phyloP scores from a whole-genome alignment of 2,329 filamentous ascomycete genomes.

The Periconia digitata region DNA sequence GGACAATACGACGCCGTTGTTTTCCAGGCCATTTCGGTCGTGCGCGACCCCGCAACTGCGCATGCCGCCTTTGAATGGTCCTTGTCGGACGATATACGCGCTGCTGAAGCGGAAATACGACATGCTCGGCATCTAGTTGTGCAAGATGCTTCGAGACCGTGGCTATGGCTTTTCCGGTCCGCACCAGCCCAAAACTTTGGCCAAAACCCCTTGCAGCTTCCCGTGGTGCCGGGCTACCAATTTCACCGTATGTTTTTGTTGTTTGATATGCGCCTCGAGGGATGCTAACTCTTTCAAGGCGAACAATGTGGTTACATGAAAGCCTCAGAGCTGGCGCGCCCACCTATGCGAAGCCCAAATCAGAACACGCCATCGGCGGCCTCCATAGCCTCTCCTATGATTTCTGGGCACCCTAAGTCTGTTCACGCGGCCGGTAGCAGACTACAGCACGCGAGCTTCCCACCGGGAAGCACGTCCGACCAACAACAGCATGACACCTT shows the following conservation, averaged over 20 bases:
- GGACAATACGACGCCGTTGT: constrained; percentile 41
- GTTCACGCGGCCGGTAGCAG: constrained; percentile 20
- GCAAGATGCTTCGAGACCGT: constrained; percentile 33
- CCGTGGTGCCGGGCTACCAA: constrained; percentile 29
- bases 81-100: constrained; percentile 30
- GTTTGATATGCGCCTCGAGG: background rate
- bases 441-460: constrained; percentile 17
- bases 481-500: constrained; percentile 33
- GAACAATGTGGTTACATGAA: constrained; percentile 38
- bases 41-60: constrained; percentile 19
- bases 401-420: constrained; percentile 21
- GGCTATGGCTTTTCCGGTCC: constrained; percentile 40
- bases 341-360: constrained; percentile 25
- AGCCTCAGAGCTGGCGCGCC: constrained; percentile 35
- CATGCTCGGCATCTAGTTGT: constrained; percentile 28
- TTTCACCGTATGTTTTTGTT: constrained; percentile 28
- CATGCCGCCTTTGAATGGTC: constrained; percentile 17
- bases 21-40: constrained; percentile 39
- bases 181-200: constrained; percentile 24
- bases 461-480: constrained; percentile 17
- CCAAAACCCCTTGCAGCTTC: constrained; percentile 20
- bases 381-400: constrained; percentile 22
- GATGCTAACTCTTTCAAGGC: constrained; percentile 27
- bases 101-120: constrained; percentile 34
- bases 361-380: constrained; percentile 18